Base-by-base conservation (phyloP, 2,329 filamentous ascomycete genomes). In the Drechslerella coelobrocha region DNA sequence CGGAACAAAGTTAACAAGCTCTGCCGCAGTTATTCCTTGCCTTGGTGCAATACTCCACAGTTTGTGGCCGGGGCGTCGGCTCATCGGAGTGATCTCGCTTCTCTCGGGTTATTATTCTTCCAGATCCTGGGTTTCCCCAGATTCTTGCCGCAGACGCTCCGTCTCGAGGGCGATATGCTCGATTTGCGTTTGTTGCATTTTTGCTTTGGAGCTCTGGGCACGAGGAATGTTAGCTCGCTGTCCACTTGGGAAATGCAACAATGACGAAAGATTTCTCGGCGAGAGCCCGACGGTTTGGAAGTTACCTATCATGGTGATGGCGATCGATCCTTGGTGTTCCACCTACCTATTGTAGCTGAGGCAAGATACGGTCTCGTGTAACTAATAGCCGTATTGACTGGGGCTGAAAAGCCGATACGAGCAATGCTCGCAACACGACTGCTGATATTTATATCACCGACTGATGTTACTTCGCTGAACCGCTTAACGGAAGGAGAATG, bases 1-100 rank as follows among this genome's bases (percentile, higher is more conserved):
- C 37, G n/a, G 37, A 41, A n/a, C n/a, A n/a, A n/a, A n/a, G n/a
- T n/a, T n/a, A n/a, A n/a, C n/a, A n/a, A 39, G 23, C n/a, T 54
- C 24, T 60, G 34, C 66, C 59, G 59, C 31, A 71, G 54, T 71
- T 63, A 59, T 63, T 71, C 66, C 66, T 62, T 41, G 26, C 27
- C 39, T 48, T 41, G 34, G 45, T 41, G 29, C 37, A 31, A 19
- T 27, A 8, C 10, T 21, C 59, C 24, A 43, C 21, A 12, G 29
- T 21, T 54, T 57, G n/a, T n/a, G n/a, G n/a, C n/a, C n/a, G 26
- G 14, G 12, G 24, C 37, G 43, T 56, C 48, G 21, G 47, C 14
- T 45, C 27, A 39, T 27, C 65, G 65, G 57, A 61, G 43, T 26
- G 45, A 60, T 51, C 6, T 60, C 17, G 45, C 14, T 29, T 27